A percentile compares a stretch with the other conserved stretches of the same genome.
Conservation (phyloP, 352 stramenopile genomes). For the Hyaloperonospora arabidopsidis region DNA sequence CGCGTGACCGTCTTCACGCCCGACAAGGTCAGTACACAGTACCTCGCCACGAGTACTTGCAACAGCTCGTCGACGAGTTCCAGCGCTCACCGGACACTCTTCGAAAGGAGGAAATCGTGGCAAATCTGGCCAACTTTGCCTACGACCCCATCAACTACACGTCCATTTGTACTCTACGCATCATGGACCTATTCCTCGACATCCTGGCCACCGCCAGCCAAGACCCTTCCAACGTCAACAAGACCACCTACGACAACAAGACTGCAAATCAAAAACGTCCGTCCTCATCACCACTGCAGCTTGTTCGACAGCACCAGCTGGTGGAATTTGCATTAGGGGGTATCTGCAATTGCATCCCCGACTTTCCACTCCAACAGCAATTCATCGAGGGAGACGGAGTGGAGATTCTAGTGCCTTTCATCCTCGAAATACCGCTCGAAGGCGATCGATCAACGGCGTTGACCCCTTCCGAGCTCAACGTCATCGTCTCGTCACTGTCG, state of each 20-base stretch:
- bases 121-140: conserved; percentile 76
- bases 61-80: conserved; percentile 72
- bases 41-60: conserved; percentile 68
- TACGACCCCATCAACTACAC: conserved; percentile 84
- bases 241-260: conserved; percentile 1
- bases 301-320: conserved; percentile 26
- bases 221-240: conserved; percentile 10
- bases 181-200: conserved; percentile 76
- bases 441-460: conserved; percentile 3
- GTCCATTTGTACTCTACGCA: conserved; percentile 39
- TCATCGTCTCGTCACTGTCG: conserved; percentile 43
- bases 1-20: conserved; percentile 41
- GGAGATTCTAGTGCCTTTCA: conserved; percentile 37
- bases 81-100: conserved; percentile 48
- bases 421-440: conserved; percentile 22
- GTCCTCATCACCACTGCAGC: conserved; percentile 1
- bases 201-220: conserved; percentile 43
- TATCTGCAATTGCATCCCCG: conserved; percentile 72
- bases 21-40: conserved; percentile 59
- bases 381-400: conserved; percentile 49
- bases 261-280: conserved; percentile 8
- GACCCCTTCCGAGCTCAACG: conserved; percentile 30
- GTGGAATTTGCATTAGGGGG: conserved; percentile 64
- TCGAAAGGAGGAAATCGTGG: conserved; percentile 66
- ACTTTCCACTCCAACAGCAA: conserved; percentile 42